Base-by-base conservation (phyloP, 441 rosid species). In the Pelargonium australe region DNA sequence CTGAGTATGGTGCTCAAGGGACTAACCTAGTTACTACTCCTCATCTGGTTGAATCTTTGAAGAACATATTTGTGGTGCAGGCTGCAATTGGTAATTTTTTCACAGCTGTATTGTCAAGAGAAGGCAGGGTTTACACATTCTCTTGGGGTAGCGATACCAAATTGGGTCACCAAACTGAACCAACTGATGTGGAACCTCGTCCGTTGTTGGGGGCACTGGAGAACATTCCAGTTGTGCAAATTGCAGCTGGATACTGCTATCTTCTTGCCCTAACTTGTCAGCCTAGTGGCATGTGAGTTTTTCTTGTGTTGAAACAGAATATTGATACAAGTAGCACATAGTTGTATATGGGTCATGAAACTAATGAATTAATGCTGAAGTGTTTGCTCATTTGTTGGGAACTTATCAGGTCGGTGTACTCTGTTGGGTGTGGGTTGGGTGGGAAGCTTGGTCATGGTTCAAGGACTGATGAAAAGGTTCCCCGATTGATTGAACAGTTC, bases 391-490 rank as follows among this genome's bases (percentile, higher is more conserved):
- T 44, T 41, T 58, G 68, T 74, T 71, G 40, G 41, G 65, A 55
- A 64, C n/a, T 47, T 19, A 43, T 69, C 79, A 95, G 99, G 98
- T 89, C 94, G 3, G 98, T 95, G n/a, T 95, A 92, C 77, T 95
- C 99, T 5, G 96, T 95, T 68, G 99, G 99, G 8, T 95, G 99
- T 69, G 99, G 99, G 68, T 80, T 90, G 83, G 98, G 99, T 25
- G 99, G 99, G 31, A 92, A 95, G 82, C 91, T 95, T 41, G 99
- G 99, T 53, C 99, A 92, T 63, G 99, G 98, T 41, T 82, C 96
- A 71, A 87, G 85, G 76, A 89, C 89, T 0, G 95, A 89, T 68
- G 99, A 95, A 87, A 95, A 89, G 80, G 69, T 81, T 79, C 98
- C 99, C 23, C 91, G 96, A 66, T 61, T 90, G 64, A 92, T 95